Evolutionary conservation across 768 basidiomycete species (phyloP).

Genomic region (Xanthoconium purpureum): DNA sequence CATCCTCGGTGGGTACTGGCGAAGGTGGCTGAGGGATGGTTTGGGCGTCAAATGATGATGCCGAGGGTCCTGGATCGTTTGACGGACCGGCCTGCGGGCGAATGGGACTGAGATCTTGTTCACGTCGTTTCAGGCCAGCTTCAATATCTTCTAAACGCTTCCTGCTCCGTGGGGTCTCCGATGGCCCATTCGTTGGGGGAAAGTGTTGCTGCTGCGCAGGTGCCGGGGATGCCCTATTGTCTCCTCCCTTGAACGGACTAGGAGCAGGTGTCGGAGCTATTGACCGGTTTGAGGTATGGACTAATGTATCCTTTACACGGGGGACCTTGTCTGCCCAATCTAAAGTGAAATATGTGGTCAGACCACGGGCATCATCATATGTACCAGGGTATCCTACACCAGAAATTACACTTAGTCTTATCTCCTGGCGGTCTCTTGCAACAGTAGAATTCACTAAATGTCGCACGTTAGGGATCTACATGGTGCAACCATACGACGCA

Average conservation of each 20-base stretch:
- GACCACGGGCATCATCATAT: neutral
- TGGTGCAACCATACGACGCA: neutral
- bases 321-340: conserved; percentile 35
- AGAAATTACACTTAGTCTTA: conserved; percentile 34
- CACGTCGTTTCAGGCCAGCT: conserved; percentile 16
- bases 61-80: conserved; percentile 1
- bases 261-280: neutral
- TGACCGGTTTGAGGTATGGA: neutral
- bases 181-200: neutral
- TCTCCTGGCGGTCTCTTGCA: conserved; percentile 30
- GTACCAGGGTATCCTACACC: conserved; percentile 28
- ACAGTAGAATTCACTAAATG: conserved; percentile 37
- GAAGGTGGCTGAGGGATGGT: conserved; percentile 23
- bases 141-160: conserved; percentile 16
- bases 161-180: conserved; percentile 6
- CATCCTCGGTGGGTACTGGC: conserved; percentile 25
- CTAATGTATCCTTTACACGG: neutral
- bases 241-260: neutral
- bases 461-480: conserved; percentile 5
- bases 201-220: neutral
- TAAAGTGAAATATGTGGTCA: conserved; percentile 6
- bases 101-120: conserved; percentile 9
- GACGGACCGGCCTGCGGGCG: conserved; percentile 2
- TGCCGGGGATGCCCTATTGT: neutral
- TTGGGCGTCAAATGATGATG: neutral